Evolutionary conservation across 768 basidiomycete genomes (phyloP).

Genomic region (Macrocybe gigantea): DNA sequence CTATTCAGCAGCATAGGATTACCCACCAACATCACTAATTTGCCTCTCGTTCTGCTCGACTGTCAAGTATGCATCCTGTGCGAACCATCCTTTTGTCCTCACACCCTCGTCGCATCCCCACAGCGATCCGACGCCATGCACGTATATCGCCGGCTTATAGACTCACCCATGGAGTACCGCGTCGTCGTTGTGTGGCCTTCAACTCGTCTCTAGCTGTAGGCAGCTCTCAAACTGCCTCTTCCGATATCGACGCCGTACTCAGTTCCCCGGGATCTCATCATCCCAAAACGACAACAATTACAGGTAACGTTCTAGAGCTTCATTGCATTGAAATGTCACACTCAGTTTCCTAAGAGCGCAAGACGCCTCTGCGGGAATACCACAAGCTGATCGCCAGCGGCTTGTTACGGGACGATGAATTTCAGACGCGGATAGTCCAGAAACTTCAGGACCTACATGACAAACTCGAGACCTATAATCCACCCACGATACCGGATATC

Average conservation of each 20-base stretch:
- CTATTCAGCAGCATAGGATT: no score
- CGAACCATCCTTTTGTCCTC: constrained; percentile 16
- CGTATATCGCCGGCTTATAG: constrained; percentile 7
- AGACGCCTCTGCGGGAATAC: constrained; percentile 41
- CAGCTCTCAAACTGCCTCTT: constrained; percentile 12
- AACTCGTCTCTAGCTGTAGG: constrained; percentile 32
- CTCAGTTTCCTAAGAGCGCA: constrained; percentile 17
- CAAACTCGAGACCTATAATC: constrained; percentile 61
- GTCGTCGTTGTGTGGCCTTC: constrained; percentile 18
- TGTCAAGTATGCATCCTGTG: constrained; percentile 20
- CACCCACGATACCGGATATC: constrained; percentile 51
- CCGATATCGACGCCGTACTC: constrained; percentile 19
- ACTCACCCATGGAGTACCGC: constrained; percentile 6
- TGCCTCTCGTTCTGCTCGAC: no score
- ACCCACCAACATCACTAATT: no score
- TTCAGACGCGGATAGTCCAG: constrained; percentile 81
- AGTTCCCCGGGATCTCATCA: constrained; percentile 4
- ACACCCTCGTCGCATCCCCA: constrained; percentile 11
- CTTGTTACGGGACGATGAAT: constrained; percentile 65
- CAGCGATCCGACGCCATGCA: constrained; percentile 10
- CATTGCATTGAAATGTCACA: not conserved
- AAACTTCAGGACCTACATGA: constrained; percentile 79
- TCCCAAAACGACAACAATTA: not conserved
- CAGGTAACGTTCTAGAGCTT: constrained; percentile 1
- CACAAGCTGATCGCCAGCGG: constrained; percentile 37